These are phyloP conservation scores for Penicillium sp. DNA, from an alignment of 2,329 filamentous ascomycete genomes.

Conservation along the genomic window DNA sequence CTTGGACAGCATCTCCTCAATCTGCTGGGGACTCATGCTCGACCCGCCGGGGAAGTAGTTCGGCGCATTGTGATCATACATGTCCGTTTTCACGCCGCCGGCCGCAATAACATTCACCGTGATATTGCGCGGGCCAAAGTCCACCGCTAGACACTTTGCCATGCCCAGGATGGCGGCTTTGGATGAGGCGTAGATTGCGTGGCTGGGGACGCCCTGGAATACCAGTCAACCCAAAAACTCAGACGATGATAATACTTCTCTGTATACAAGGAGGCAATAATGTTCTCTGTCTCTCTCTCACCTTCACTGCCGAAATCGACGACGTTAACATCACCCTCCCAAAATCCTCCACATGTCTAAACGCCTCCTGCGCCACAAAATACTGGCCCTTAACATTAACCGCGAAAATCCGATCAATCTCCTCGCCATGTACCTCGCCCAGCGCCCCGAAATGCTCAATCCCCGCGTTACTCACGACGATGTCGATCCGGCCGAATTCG, in stretches of 20 bases:
- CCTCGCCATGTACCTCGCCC: constrained; percentile 14
- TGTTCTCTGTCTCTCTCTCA: neutral
- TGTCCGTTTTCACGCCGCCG: constrained; percentile 26
- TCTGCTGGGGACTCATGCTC: constrained; percentile 19
- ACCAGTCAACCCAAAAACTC: neutral
- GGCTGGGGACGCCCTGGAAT: constrained; percentile 21
- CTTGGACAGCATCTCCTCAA: constrained; percentile 21
- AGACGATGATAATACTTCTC: neutral
- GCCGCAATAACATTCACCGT: constrained; percentile 28
- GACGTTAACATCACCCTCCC: constrained; percentile 25
- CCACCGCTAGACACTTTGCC: constrained; percentile 26
- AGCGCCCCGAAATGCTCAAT: constrained; percentile 23
- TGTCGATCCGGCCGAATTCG: constrained; percentile 22
- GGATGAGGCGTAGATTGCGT: constrained; percentile 25
- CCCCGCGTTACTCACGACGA: constrained; percentile 25
- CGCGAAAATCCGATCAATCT: constrained; percentile 24
- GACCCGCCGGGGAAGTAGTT: constrained; percentile 25
- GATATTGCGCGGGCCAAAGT: constrained; percentile 24
- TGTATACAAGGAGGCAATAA: neutral
- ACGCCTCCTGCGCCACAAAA: constrained; percentile 26
- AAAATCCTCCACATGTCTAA: constrained; percentile 21
- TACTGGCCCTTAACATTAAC: constrained; percentile 28
- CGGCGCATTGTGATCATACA: constrained; percentile 23
- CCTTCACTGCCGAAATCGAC: constrained; percentile 26
- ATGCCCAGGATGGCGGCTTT: constrained; percentile 26